Evolutionary conservation across 2,329 filamentous ascomycete genomes (phyloP).

Genomic region (Pseudofabraea citricarpa): DNA sequence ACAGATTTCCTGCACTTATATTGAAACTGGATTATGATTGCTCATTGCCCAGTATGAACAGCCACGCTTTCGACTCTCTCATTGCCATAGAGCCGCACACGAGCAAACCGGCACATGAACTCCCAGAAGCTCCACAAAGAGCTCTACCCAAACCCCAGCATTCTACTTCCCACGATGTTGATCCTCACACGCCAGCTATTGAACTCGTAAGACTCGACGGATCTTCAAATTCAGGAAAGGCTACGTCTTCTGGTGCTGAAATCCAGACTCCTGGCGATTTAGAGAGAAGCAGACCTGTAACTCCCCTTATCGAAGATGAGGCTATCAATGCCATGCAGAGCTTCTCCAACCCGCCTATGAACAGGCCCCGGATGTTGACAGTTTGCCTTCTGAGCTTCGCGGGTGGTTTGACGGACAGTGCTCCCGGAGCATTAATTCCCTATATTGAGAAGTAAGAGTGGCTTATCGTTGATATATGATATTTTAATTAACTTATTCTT

Average conservation of each 20-base stretch:
- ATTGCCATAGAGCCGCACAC: slow-evolving; percentile 18
- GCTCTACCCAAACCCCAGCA: slow-evolving; percentile 23
- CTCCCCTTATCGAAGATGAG: slow-evolving; percentile 33
- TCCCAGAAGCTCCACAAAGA: slow-evolving; percentile 21
- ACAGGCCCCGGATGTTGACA: slow-evolving; percentile 61
- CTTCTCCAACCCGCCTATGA: slow-evolving; percentile 57
- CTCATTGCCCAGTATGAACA: slow-evolving; percentile 13
- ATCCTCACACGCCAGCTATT: slow-evolving; percentile 14
- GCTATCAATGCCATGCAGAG: slow-evolving; percentile 47
- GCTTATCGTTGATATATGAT: slow-evolving; percentile 13
- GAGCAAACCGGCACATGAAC: slow-evolving; percentile 4
- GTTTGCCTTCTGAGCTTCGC: slow-evolving; percentile 61
- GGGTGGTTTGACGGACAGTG: slow-evolving; percentile 69
- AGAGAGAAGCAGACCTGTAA: slow-evolving; percentile 50
- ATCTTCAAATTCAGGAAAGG: slow-evolving; percentile 9
- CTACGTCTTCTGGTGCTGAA: slow-evolving; percentile 18
- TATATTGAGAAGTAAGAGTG: slow-evolving; percentile 62
- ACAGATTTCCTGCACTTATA: too few species aligned
- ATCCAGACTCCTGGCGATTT: slow-evolving; percentile 17
- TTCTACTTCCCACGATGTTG: too few species aligned
- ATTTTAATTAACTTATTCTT: slow-evolving; percentile 1
- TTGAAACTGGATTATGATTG: neutral
- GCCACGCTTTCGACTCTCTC: slow-evolving; percentile 18
- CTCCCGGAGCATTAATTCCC: slow-evolving; percentile 71
- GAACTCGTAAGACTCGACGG: slow-evolving; percentile 20